phyloP scores from a whole-genome alignment of 164 flowering plant genomes.

The Stephania yunnanensis region DNA sequence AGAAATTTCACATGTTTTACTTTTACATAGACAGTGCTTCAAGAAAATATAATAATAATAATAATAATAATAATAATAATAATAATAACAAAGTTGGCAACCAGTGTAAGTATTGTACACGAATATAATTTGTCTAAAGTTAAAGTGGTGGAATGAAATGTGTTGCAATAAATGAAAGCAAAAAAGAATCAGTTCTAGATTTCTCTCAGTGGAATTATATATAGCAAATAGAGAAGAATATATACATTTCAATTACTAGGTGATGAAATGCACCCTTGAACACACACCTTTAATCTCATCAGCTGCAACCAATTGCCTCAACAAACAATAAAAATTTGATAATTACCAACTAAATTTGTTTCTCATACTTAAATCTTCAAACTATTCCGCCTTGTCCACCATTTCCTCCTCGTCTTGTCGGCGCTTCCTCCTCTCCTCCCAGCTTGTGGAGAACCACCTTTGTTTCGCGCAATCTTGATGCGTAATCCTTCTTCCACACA shows the following conservation, averaged over 20 bases:
- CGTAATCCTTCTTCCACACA: conserved; percentile 93
- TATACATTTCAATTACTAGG: conserved; percentile 2
- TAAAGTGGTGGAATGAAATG: too few species aligned
- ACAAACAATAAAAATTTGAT: conserved; percentile 7
- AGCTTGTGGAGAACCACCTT: conserved; percentile 74
- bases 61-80: too few species aligned
- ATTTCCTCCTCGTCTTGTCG: conserved; percentile 42
- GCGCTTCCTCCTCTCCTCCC: conserved; percentile 42
- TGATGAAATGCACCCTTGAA: neutral
- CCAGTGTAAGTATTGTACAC: too few species aligned
- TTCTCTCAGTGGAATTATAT: neutral
- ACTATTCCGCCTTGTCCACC: conserved; percentile 95
- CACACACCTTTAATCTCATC: neutral
- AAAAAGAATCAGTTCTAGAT: neutral
- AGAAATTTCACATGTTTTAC: too few species aligned
- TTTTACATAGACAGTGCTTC: too few species aligned
- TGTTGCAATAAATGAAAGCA: too few species aligned
- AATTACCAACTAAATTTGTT: neutral
- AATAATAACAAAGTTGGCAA: too few species aligned
- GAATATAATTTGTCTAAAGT: too few species aligned
- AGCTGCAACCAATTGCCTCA: neutral
- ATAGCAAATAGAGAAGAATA: conserved; percentile 1
- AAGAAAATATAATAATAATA: too few species aligned
- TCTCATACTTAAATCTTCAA: conserved; percentile 31
- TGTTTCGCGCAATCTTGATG: conserved; percentile 69